These are phyloP conservation scores for Zygnema circumcarinatum DNA, from an alignment of 139 green algal genomes.

Conservation along the genomic window DNA sequence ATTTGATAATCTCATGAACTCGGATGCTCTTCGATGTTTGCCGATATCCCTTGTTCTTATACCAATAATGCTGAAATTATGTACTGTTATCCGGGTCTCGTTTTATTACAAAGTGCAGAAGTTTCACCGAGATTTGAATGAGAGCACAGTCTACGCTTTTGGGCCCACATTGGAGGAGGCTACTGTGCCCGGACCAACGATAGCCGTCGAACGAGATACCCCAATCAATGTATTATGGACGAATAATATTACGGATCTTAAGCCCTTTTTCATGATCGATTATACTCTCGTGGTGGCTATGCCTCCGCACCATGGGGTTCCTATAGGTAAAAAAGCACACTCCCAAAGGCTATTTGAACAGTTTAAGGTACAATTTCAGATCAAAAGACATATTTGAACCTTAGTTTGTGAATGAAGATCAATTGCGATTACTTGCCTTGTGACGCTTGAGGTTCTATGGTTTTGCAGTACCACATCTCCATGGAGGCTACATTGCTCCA, in stretches of 20 bases:
- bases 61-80: not conserved
- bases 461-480: conserved; percentile 28
- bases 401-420: not conserved
- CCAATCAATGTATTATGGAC: conserved; percentile 15
- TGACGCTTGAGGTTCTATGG: not conserved
- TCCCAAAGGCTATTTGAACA: not conserved
- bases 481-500: conserved; percentile 11
- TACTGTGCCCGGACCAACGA: conserved; percentile 20
- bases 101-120: conserved; percentile 19
- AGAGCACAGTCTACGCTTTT: conserved; percentile 3
- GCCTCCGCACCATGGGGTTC: not conserved
- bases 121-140: conserved; percentile 23
- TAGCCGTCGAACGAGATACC: not conserved
- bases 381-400: not conserved
- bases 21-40: not conserved
- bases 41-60: not conserved
- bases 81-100: not conserved
- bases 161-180: not conserved
- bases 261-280: conserved; percentile 25
- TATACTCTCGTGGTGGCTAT: too few species aligned
- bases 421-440: not conserved
- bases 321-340: not conserved
- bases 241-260: conserved; percentile 23
- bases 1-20: not conserved
- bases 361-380: not conserved